Conservation (phyloP, 192 early-diverging fungal genomes). For the Fimicolochytrium jonesii region DNA sequence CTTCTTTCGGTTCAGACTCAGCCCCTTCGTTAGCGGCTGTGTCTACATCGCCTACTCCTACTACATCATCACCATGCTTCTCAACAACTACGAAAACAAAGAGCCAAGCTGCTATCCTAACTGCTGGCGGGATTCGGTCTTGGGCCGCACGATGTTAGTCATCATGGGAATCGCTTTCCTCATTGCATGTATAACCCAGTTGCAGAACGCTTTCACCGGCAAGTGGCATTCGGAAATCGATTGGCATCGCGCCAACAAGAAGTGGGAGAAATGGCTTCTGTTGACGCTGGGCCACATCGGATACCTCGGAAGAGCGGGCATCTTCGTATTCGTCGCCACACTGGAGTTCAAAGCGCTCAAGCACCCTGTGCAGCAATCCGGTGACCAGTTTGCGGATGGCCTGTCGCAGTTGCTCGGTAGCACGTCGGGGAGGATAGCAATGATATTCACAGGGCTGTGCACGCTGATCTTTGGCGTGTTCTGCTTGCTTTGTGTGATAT, state of each 20-base stretch:
- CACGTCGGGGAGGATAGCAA: background rate
- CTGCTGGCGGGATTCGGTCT: slow-evolving; percentile 32
- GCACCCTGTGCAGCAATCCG: slow-evolving; percentile 13
- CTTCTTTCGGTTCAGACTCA: slow-evolving; percentile 42
- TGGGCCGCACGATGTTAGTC: slow-evolving; percentile 21
- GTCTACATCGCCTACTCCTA: slow-evolving; percentile 32
- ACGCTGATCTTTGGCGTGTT: slow-evolving; percentile 14
- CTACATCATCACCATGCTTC: slow-evolving; percentile 24
- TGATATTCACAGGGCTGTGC: slow-evolving; percentile 14
- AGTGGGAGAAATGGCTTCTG: slow-evolving; percentile 20
- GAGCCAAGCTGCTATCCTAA: slow-evolving; percentile 21
- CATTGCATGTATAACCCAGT: slow-evolving; percentile 40
- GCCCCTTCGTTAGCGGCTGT: slow-evolving; percentile 37
- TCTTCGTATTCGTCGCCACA: slow-evolving; percentile 45
- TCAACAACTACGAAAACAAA: slow-evolving; percentile 9
- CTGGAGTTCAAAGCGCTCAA: slow-evolving; percentile 34
- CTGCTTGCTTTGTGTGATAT: background rate
- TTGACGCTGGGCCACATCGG: slow-evolving; percentile 38
- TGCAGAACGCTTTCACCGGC: slow-evolving; percentile 28
- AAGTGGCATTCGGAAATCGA: slow-evolving; percentile 32
- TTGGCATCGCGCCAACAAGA: background rate
- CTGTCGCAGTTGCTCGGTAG: background rate
- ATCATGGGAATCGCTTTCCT: slow-evolving; percentile 39
- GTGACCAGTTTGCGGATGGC: slow-evolving; percentile 5
- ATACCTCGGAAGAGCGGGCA: slow-evolving; percentile 40